Evolutionary conservation across 2,329 filamentous ascomycete genomes (phyloP).

Genomic region (Paecilomyces dactylethromorphus): DNA sequence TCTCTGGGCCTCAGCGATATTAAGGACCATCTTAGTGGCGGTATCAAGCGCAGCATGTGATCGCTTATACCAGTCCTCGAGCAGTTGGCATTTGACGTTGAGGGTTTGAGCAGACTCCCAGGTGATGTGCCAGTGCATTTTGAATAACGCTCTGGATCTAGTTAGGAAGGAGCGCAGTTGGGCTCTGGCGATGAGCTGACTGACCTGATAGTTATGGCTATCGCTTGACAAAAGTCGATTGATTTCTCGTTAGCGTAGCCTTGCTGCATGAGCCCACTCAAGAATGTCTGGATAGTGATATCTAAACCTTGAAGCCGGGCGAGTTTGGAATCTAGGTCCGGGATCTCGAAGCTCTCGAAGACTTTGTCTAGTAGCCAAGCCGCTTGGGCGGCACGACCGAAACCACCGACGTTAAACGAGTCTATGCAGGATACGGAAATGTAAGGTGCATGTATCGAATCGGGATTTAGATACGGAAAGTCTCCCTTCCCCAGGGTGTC

Average conservation of each 20-base stretch:
- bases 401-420: slow-evolving; percentile 7
- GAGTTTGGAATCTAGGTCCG: slow-evolving; percentile 4
- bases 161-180: not conserved
- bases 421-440: slow-evolving; percentile 1
- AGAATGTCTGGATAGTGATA: slow-evolving; percentile 4
- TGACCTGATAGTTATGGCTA: slow-evolving; percentile 9
- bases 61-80: slow-evolving; percentile 4
- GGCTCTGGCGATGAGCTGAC: not conserved
- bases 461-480: not conserved
- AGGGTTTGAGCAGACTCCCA: slow-evolving; percentile 1
- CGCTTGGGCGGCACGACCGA: slow-evolving; percentile 14
- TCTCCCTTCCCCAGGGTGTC: not conserved
- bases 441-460: too few species aligned
- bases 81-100: slow-evolving; percentile 1
- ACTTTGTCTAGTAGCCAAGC: slow-evolving; percentile 16
- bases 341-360: slow-evolving; percentile 4
- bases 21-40: slow-evolving; percentile 13
- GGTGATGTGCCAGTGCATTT: slow-evolving; percentile 9
- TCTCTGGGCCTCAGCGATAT: slow-evolving; percentile 9
- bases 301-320: slow-evolving; percentile 6
- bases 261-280: slow-evolving; percentile 6
- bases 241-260: not conserved
- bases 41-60: slow-evolving; percentile 12
- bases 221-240: slow-evolving; percentile 8
- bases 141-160: slow-evolving; percentile 9